Conservation (phyloP, 768 basidiomycete genomes). For the Cystobasidium onofrii region DNA sequence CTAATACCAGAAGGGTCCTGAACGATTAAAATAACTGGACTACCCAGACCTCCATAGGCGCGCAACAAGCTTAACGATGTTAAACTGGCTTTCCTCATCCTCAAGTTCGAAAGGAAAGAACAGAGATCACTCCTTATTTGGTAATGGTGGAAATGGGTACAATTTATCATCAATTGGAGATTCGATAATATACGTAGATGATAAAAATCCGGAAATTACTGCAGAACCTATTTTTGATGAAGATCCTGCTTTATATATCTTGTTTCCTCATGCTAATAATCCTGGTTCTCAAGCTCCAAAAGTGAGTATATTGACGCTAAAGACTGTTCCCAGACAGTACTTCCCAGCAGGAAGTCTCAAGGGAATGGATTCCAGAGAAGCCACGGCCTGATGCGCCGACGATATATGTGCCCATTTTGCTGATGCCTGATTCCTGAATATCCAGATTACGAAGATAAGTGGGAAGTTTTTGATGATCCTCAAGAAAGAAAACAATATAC, state of each 20-base stretch:
- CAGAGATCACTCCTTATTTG: no score
- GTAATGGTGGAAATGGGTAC: not conserved
- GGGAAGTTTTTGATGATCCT: not conserved
- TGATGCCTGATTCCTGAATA: not conserved
- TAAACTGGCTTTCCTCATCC: no score
- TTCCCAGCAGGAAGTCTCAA: no score
- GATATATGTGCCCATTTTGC: no score
- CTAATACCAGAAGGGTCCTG: no score
- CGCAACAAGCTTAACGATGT: no score
- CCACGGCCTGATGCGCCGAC: no score
- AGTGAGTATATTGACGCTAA: not conserved
- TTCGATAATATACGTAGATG: not conserved
- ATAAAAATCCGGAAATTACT: not conserved
- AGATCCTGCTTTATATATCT: conserved; percentile 16
- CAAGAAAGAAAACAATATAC: not conserved
- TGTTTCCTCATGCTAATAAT: not conserved
- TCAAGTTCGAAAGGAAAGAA: no score
- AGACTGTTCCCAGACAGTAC: no score
- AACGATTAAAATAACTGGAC: no score
- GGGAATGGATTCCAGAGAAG: no score
- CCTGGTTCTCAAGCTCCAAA: conserved; percentile 19
- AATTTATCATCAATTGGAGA: not conserved
- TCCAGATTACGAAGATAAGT: not conserved
- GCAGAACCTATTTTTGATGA: conserved; percentile 10
- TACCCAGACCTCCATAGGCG: no score